Conservation (phyloP, 257 asterid genomes). For the Mitragyna speciosa region DNA sequence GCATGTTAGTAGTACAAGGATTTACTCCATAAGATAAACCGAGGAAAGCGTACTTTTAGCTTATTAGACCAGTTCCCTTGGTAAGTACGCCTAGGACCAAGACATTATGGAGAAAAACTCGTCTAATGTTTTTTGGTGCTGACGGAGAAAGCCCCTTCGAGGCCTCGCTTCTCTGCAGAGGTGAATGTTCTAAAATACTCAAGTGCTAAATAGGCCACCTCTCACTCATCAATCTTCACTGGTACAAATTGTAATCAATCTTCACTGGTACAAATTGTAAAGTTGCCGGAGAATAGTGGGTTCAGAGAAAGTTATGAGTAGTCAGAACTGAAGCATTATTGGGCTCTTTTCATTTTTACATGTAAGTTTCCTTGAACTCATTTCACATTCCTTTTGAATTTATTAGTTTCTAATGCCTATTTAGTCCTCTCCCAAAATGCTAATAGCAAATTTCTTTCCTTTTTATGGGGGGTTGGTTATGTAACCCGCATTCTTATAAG, state of each 20-base stretch:
- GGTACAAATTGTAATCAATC: too few species aligned
- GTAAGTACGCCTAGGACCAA: too few species aligned
- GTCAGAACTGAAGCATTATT: background rate
- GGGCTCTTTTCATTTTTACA: background rate
- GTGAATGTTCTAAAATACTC: background rate
- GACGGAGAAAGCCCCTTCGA: too few species aligned
- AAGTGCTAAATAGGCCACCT: background rate
- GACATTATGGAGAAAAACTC: too few species aligned
- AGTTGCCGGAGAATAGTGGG: background rate
- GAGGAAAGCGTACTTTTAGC: too few species aligned
- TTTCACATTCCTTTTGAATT: background rate
- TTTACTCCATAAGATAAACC: too few species aligned
- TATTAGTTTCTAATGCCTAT: background rate
- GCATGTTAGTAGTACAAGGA: too few species aligned
- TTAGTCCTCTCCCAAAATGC: too few species aligned
- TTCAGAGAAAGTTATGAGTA: background rate
- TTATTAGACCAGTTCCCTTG: too few species aligned
- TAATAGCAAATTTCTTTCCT: background rate
- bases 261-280: background rate
- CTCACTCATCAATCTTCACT: background rate
- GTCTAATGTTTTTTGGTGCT: too few species aligned
- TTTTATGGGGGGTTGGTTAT: too few species aligned
- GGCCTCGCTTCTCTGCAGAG: background rate
- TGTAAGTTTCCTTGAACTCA: slow-evolving; percentile 4
- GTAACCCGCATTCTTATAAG: too few species aligned